Evolutionary conservation across 2,329 filamentous ascomycete genomes (phyloP), one percentile per base, ranked within the genome.

Genomic region (Aspergillus tanneri): DNA sequence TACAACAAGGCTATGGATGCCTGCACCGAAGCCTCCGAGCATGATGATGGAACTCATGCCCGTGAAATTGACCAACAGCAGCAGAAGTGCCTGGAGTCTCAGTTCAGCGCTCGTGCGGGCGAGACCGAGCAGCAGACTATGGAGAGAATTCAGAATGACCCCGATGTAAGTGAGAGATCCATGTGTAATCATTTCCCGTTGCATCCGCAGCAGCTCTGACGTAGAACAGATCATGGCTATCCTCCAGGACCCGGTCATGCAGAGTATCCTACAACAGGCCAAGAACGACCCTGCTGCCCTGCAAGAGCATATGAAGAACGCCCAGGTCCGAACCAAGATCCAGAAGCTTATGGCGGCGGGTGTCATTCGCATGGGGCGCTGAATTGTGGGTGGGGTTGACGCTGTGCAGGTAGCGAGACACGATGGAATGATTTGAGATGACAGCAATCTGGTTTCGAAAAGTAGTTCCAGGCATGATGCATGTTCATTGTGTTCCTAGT

Each of bases 221-320:
- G 3, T 16, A 8, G 34, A 32, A 21, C 55, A 80, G 85, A 96
- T 97, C 68, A 88, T 95, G 81, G 73, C 78, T 54, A 92, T 96
- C 65, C 88, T 97, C 74, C 86, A 91, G 71, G 93, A 99, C 66
- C 93, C 93, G 12, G 86, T 99, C 66, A 97, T 99, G 92, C 90
- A 99, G 75, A 87, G 87, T 58, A 96, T 96, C 59, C 82, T 97
- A 47, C 91, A 97, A 71, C 93, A 99, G 75, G 93, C 93, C 37
- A 95, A 97, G 79, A 84, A 83, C 46, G 88, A 99, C 64, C 93
- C 93, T 14, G 87, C 87, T 40, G 93, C 93, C 37, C 82, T 99
- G 54, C 87, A 95, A 68, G 92, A 99, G 71, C 95, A 99, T 73
- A 96, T 99, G 88, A 88, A 85, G 77, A 99, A 97, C 77, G 82